Percentiles rank a stretch among this genome's conserved stretches.
These are phyloP conservation scores for Apodospora peruviana DNA, from an alignment of 495 filamentous ascomycete species.

Conservation along the genomic window DNA sequence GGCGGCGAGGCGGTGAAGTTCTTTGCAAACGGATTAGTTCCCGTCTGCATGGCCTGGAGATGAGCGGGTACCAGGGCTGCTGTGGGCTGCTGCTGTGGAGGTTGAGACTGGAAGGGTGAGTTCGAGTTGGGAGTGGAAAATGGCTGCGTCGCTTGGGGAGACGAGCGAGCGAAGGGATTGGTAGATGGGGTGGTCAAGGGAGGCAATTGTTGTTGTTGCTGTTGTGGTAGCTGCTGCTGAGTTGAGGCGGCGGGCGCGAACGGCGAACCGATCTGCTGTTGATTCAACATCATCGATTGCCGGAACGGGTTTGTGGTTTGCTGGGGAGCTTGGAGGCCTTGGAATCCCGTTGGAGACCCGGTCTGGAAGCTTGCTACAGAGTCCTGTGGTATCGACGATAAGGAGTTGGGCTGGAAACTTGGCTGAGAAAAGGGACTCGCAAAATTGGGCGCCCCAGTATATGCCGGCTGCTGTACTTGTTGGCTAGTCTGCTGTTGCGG, in stretches of 20 bases:
- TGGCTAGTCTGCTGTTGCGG: constrained; percentile 40
- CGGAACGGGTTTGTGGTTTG: constrained; percentile 84
- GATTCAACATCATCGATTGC: constrained; percentile 69
- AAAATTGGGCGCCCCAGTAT: constrained; percentile 74
- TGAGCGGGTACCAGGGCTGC: constrained; percentile 52
- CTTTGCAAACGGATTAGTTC: constrained; percentile 68
- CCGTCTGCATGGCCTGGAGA: constrained; percentile 57
- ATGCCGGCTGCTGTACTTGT: constrained; percentile 40
- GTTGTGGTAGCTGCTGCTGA: constrained; percentile 5
- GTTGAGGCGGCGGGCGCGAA: constrained; percentile 11
- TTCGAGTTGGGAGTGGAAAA: constrained; percentile 39
- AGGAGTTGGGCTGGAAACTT: constrained; percentile 47
- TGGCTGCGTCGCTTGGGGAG: constrained; percentile 43
- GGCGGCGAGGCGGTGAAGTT: constrained; percentile 36
- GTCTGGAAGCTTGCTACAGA: constrained; percentile 47
- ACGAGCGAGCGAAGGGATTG: constrained; percentile 74
- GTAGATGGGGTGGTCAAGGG: constrained; percentile 57
- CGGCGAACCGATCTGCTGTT: constrained; percentile 41
- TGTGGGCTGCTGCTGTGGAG: constrained; percentile 37
- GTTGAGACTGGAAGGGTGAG: constrained; percentile 45
- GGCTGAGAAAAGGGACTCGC: constrained; percentile 68
- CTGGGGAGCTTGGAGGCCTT: constrained; percentile 42
- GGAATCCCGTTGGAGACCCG: constrained; percentile 26
- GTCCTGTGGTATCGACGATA: constrained; percentile 62
- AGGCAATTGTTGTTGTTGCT: constrained; percentile 4